These are phyloP conservation scores for Pestalotiopsis fici DNA, from an alignment of 2,329 filamentous ascomycete genomes.

Conservation along the genomic window DNA sequence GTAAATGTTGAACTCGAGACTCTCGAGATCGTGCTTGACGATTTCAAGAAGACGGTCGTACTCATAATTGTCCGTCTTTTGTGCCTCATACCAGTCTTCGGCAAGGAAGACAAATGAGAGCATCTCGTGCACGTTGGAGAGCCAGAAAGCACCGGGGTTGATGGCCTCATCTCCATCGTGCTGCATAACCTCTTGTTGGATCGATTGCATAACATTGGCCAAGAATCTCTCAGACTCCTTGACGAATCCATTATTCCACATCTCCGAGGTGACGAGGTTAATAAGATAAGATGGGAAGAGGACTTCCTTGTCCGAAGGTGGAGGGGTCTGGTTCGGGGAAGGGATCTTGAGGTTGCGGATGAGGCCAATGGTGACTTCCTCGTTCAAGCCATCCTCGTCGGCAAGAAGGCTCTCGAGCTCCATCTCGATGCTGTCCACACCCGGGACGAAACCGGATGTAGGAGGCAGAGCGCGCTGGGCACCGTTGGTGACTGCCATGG, in stretches of 20 bases:
- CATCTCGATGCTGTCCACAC: constrained; percentile 87
- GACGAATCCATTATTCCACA: constrained; percentile 99
- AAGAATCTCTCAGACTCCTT: constrained; percentile 99
- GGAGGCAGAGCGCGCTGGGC: constrained; percentile 66
- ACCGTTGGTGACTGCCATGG: constrained; percentile 80
- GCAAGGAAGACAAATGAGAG: constrained; percentile 98
- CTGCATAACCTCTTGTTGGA: constrained; percentile 99
- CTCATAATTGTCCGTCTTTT: constrained; percentile 99
- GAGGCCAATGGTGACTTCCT: constrained; percentile 94
- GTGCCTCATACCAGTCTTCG: constrained; percentile 98
- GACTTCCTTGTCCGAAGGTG: constrained; percentile 96
- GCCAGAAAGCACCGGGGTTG: constrained; percentile 97
- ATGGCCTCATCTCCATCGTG: constrained; percentile 96
- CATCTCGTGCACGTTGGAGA: constrained; percentile 99
- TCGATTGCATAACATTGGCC: constrained; percentile 99
- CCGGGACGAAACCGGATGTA: constrained; percentile 72
- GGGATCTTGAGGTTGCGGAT: constrained; percentile 98
- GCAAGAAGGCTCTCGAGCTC: constrained; percentile 92
- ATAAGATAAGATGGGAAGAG: constrained; percentile 98
- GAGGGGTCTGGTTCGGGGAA: constrained; percentile 79
- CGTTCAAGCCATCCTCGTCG: constrained; percentile 93
- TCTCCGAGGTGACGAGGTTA: constrained; percentile 97
- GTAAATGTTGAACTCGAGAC: constrained; percentile 99
- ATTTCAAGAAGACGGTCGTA: constrained; percentile 97
- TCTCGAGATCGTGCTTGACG: constrained; percentile 98